Conservation (phyloP, 768 basidiomycete species). For the Strobilomyces echinocephalus region DNA sequence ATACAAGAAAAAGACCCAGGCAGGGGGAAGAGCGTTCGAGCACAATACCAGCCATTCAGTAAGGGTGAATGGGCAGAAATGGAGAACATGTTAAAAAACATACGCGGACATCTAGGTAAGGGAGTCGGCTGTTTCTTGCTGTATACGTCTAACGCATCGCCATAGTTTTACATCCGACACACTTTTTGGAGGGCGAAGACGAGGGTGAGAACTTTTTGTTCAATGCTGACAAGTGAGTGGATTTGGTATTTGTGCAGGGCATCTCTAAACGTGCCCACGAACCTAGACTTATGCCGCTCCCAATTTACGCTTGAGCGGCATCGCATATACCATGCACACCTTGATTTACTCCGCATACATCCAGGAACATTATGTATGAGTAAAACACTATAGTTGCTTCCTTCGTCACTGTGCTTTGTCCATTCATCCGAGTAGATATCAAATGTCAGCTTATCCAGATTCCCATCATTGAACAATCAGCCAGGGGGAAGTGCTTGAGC, state of each 20-base stretch:
- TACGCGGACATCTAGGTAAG: constrained; percentile 85
- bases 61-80: constrained; percentile 85
- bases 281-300: constrained; percentile 60
- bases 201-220: constrained; percentile 90
- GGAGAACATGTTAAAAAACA: constrained; percentile 72
- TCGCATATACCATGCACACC: background rate
- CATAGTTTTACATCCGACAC: constrained; percentile 77
- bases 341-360: background rate
- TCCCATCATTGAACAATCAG: background rate
- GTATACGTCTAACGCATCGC: background rate
- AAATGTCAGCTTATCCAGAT: constrained; percentile 20
- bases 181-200: constrained; percentile 93
- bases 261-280: constrained; percentile 4
- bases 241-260: background rate
- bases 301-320: constrained; percentile 56
- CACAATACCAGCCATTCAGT: constrained; percentile 67
- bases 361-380: background rate
- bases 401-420: background rate
- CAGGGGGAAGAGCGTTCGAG: constrained; percentile 38
- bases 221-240: constrained; percentile 70
- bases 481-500: background rate
- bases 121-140: background rate
- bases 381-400: background rate
- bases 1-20: constrained; percentile 35
- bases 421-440: constrained; percentile 18